Evolutionary conservation across 2,329 filamentous ascomycete genomes (phyloP).

Genomic region (Sporothrix phasma): DNA sequence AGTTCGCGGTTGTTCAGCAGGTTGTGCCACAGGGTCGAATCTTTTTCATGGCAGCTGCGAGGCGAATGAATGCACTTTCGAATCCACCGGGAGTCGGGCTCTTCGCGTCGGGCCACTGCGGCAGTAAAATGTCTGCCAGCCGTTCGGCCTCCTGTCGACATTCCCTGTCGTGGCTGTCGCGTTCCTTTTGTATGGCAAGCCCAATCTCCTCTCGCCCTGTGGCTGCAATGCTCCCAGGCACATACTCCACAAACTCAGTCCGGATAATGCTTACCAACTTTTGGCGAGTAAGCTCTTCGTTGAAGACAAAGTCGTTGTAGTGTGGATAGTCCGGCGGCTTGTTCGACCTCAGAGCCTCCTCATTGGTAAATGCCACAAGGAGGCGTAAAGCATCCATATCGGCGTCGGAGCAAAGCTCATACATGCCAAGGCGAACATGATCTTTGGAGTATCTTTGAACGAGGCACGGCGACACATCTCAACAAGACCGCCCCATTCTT

Average conservation of each 20-base stretch:
- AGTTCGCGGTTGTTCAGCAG: conserved; percentile 40
- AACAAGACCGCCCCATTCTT: conserved; percentile 23
- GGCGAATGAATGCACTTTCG: conserved; percentile 27
- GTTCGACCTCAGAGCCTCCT: conserved; percentile 30
- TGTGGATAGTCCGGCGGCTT: conserved; percentile 21
- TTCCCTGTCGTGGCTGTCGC: background rate
- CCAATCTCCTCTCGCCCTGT: background rate
- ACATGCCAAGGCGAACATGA: conserved; percentile 23
- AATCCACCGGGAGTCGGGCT: background rate
- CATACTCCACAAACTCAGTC: background rate
- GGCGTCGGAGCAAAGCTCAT: conserved; percentile 22
- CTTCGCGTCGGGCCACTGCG: background rate
- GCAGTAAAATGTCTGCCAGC: background rate
- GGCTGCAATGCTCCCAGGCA: background rate
- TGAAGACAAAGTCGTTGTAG: conserved; percentile 2
- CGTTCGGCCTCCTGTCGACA: background rate
- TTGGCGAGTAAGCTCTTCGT: background rate
- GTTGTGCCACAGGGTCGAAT: conserved; percentile 39
- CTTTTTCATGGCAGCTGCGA: conserved; percentile 28
- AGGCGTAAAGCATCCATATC: conserved; percentile 24
- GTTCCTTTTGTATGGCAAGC: background rate
- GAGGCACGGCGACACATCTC: conserved; percentile 14
- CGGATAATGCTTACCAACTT: background rate
- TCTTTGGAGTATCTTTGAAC: background rate
- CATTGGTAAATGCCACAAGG: conserved; percentile 35